Evolutionary conservation across 75 land plant genomes (phyloP), one percentile per base, ranked within the genome.

Genomic region (Picea sitchensis): DNA sequence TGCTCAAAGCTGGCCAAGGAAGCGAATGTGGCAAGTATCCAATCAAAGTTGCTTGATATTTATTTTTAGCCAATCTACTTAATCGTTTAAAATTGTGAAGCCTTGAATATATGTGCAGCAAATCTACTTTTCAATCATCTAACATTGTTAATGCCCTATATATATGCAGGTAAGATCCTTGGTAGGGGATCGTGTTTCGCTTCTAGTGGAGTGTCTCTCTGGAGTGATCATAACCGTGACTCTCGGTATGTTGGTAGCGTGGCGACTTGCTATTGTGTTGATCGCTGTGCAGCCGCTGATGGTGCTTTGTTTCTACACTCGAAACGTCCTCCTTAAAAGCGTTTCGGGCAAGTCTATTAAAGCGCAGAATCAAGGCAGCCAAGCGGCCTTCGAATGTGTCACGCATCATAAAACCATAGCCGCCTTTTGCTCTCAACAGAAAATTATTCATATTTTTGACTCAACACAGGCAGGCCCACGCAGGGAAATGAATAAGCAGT

Each of bases 181-280:
- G 68, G 86, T 89, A 34, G 98, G 98, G 14, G 91, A 85, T 64
- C 86, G 98, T n/a, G 83, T 82, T 36, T 36, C 38, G 0, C 38
- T 36, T 1, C 38, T 36, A 2, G 38, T 36, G 38, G 38, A 36
- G 61, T 90, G 91, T 9, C 4, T 82, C 41, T 85, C 92, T 23
- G 93, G 96, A 2, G 87, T 91, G 23, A 62, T 56, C 8, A 79
- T 36, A 36, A 88, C 94, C 14, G 85, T 78, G 78, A 86, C 86
- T 11, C 78, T 93, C 78, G 92, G 94, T 0, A 77, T 95, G 21
- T 82, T 90, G 26, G 88, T 91, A 41, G 83, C 94, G 15, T 93
- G 96, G 98, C 85, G 83, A 78, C 83, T 95, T 8, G 98, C 98
- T 0, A 1, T 93, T 13, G 96, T 93, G 26, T 87, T 95, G 79